phyloP scores from a whole-genome alignment of 441 rosid genomes.

The Sinapis alba region DNA sequence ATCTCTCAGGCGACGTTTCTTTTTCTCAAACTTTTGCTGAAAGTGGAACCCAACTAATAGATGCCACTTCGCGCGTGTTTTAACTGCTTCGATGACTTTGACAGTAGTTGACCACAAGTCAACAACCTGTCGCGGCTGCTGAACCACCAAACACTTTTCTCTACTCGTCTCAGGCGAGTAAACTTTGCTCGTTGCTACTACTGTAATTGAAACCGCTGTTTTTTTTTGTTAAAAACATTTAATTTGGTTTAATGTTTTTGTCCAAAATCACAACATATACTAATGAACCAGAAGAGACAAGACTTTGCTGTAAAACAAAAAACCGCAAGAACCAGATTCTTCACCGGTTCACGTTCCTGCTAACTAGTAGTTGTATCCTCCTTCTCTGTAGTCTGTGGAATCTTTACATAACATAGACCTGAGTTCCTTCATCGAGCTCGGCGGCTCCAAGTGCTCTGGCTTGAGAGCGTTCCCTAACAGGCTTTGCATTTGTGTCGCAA shows the following conservation, averaged over 20 bases:
- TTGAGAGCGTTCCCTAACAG: conserved; percentile 75
- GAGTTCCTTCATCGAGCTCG: conserved; percentile 82
- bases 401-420: conserved; percentile 86
- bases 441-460: conserved; percentile 78
- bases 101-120: background rate
- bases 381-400: conserved; percentile 57
- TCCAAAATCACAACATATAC: conserved; percentile 8
- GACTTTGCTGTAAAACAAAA: background rate
- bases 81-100: background rate
- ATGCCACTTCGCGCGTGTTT: background rate
- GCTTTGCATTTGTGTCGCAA: conserved; percentile 79
- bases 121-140: background rate
- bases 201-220: background rate
- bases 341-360: conserved; percentile 8
- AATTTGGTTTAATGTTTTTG: background rate
- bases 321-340: conserved; percentile 24
- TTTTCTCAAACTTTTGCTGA: background rate
- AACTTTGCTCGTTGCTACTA: background rate
- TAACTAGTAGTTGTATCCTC: conserved; percentile 45
- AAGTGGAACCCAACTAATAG: background rate
- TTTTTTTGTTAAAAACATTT: background rate
- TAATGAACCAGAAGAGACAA: conserved; percentile 16
- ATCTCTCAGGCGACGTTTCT: conserved; percentile 83
- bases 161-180: background rate
- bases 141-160: background rate